These are phyloP conservation scores for Vaccinium darrowii DNA, from an alignment of 148 eudicot species.

Conservation along the genomic window DNA sequence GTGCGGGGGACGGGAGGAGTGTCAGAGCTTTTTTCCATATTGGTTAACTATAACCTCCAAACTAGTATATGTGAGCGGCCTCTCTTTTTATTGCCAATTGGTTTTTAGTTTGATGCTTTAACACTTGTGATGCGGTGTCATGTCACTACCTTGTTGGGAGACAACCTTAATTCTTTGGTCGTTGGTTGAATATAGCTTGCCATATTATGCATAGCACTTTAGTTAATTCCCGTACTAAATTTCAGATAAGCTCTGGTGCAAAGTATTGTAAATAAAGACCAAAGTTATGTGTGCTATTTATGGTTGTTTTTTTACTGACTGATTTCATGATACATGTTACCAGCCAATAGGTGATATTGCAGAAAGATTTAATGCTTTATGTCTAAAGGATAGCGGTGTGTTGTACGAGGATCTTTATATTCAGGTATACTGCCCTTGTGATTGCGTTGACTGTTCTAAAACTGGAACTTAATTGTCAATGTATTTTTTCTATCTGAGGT, in stretches of 20 bases:
- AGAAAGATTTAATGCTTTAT: conserved; percentile 75
- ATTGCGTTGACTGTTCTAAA: background rate
- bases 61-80: no score
- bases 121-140: background rate
- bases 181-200: background rate
- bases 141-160: background rate
- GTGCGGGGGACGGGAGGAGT: no score
- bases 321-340: no score
- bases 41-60: no score
- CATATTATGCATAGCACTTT: background rate
- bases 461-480: conserved; percentile 5
- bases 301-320: no score
- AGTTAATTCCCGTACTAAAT: background rate
- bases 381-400: conserved; percentile 95
- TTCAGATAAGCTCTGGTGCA: background rate
- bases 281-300: background rate
- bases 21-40: no score
- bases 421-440: conserved; percentile 50
- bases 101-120: no score
- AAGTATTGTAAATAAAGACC: background rate
- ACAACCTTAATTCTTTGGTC: background rate
- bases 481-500: background rate
- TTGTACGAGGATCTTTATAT: conserved; percentile 90
- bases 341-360: conserved; percentile 34
- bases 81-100: no score